Percentiles rank a stretch among this genome's conserved stretches.
These are phyloP conservation scores for Talinum fruticosum DNA, from an alignment of 148 eudicot genomes.

Conservation along the genomic window DNA sequence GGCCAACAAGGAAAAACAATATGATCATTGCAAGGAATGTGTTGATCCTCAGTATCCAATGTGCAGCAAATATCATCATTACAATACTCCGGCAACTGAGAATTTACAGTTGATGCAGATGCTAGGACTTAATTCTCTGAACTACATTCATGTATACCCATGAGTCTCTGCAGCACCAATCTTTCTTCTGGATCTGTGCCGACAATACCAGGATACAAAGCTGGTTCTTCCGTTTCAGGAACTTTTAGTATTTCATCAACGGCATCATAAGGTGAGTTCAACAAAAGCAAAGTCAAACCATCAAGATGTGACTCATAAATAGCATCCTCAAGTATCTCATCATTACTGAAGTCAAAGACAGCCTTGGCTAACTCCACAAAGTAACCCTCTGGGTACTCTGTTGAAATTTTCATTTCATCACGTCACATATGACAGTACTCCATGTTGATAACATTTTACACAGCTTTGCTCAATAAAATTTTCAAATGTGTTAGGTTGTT, in stretches of 20 bases:
- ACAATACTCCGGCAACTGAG: constrained; percentile 36
- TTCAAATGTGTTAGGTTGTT: constrained; percentile 29
- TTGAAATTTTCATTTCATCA: constrained; percentile 26
- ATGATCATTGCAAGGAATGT: constrained; percentile 78
- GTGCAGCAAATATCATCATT: constrained; percentile 48
- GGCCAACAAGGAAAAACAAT: constrained; percentile 51
- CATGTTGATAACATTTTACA: not conserved
- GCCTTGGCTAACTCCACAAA: constrained; percentile 32
- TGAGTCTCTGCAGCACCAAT: constrained; percentile 8
- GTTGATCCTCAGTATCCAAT: constrained; percentile 72
- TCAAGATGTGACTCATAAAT: constrained; percentile 32
- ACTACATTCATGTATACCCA: constrained; percentile 15
- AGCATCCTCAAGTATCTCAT: constrained; percentile 39
- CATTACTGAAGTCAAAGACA: constrained; percentile 34
- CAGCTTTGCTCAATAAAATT: constrained; percentile 32
- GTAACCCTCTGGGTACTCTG: constrained; percentile 30
- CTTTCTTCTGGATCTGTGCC: constrained; percentile 27
- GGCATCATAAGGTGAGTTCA: constrained; percentile 41
- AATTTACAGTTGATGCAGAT: constrained; percentile 25
- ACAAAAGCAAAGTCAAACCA: constrained; percentile 38
- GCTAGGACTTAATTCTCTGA: constrained; percentile 32
- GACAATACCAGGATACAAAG: constrained; percentile 21
- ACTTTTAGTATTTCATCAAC: constrained; percentile 17
- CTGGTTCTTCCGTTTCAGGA: no score
- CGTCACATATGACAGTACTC: constrained; percentile 23